These are phyloP conservation scores for Daldinia childiae DNA, from an alignment of 495 filamentous ascomycete species.

Conservation along the genomic window DNA sequence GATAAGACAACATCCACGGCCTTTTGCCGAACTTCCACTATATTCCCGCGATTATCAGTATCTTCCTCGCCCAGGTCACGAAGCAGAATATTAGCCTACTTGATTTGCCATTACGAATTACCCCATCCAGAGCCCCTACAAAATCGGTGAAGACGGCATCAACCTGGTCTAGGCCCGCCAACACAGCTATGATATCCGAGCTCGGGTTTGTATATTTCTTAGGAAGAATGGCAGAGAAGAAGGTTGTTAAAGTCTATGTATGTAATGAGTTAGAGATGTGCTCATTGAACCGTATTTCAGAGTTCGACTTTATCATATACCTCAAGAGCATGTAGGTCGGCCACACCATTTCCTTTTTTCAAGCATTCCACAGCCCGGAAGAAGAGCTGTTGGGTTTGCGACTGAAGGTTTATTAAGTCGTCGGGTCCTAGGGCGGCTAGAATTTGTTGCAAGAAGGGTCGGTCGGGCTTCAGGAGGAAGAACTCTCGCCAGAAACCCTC, in stretches of 20 bases:
- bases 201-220: conserved; percentile 97
- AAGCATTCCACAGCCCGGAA: conserved; percentile 73
- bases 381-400: conserved; percentile 82
- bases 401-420: conserved; percentile 77
- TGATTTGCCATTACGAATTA: conserved; percentile 79
- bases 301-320: conserved; percentile 55
- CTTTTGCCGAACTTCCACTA: conserved; percentile 78
- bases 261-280: conserved; percentile 21
- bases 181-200: conserved; percentile 88
- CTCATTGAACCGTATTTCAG: conserved; percentile 1
- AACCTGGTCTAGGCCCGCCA: conserved; percentile 87
- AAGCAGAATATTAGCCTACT: conserved; percentile 59
- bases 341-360: conserved; percentile 66
- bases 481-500: conserved; percentile 98
- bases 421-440: conserved; percentile 74
- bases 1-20: conserved; percentile 84
- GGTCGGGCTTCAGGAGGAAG: conserved; percentile 86
- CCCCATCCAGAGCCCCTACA: conserved; percentile 79
- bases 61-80: not conserved
- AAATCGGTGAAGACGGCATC: conserved; percentile 89
- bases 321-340: conserved; percentile 86
- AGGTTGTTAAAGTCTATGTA: conserved; percentile 86
- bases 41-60: not conserved
- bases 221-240: conserved; percentile 78
- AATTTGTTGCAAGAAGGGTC: conserved; percentile 68